Base-by-base conservation (phyloP, 108 stramenopile genomes). In the Fragilaria crotonensis region DNA sequence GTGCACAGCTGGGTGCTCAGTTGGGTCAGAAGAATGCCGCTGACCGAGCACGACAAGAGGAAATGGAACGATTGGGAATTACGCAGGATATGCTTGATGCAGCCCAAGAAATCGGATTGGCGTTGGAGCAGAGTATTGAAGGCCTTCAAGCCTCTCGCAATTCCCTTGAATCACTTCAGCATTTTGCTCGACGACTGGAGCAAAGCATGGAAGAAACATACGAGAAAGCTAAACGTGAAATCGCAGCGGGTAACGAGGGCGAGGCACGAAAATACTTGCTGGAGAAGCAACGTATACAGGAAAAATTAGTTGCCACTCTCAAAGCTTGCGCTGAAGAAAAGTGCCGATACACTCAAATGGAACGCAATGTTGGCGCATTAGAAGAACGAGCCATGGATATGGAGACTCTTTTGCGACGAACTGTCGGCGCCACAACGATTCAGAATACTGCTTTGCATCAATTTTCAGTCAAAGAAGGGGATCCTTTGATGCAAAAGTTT, bases 401-500 rank as follows among this genome's bases (percentile, higher is more conserved):
- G 17, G 87, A 93, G 31, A 49, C 73, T 1, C 45, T 87, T 26
- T 45, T 93, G 30, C 63, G 73, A 65, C 54, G 85, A 63, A 80
- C 76, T 33, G 74, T 87, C 45, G 83, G 82, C 3, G 84, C 90
- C 11, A 78, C 81, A 32, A 56, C 77, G 14, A 56, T 75, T 46
- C 62, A 63, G 41, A 70, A 68, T 59, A 59, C 72, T 20, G 20
- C 70, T 0, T 36, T 25, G 36, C 25, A 66, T 49, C 68, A 63
- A 1, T 57, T 87, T 5, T 74, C 85, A 5, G 52, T 87, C 33
- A 57, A 76, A 17, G 30, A 25, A 1, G 84, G 86, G 59, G 90
- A 92, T 67, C 90, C 90, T 0, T 57, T 92, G 45, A 62, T 92
- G 14, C 52, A 76, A 51, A 84, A 88, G 55, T 92, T 92, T 63